These are phyloP conservation scores for Nicotiana obtusifolia DNA, from an alignment of 257 asterid genomes.

Conservation along the genomic window DNA sequence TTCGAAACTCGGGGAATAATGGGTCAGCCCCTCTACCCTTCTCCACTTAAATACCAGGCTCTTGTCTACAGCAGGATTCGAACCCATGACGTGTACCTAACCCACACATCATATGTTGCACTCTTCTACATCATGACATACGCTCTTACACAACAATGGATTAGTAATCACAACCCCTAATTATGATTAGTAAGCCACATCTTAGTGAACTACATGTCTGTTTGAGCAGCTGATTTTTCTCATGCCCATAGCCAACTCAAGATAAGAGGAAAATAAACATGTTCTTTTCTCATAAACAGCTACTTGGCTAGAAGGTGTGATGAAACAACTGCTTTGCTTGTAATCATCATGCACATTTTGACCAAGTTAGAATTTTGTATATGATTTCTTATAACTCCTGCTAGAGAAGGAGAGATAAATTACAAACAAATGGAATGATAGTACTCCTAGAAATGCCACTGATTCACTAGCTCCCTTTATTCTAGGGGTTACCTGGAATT, in stretches of 20 bases:
- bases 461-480: not conserved
- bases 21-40: too few relatives aligned
- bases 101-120: too few relatives aligned
- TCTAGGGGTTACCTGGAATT: not conserved
- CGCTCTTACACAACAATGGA: too few relatives aligned
- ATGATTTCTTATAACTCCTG: not conserved
- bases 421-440: not conserved
- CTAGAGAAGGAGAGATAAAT: not conserved
- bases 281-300: not conserved
- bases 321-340: not conserved
- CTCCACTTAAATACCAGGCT: too few relatives aligned
- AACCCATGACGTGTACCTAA: too few relatives aligned
- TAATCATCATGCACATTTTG: not conserved
- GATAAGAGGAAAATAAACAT: not conserved
- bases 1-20: too few relatives aligned
- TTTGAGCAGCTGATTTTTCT: not conserved
- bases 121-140: too few relatives aligned
- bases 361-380: not conserved
- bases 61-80: too few relatives aligned
- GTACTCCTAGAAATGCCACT: not conserved
- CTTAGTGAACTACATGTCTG: not conserved
- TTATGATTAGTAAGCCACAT: not conserved
- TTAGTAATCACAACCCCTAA: not conserved
- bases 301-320: not conserved
- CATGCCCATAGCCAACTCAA: not conserved